These are phyloP conservation scores for Aplosporella prunicola DNA, from an alignment of 2,329 filamentous ascomycete species.

Conservation along the genomic window DNA sequence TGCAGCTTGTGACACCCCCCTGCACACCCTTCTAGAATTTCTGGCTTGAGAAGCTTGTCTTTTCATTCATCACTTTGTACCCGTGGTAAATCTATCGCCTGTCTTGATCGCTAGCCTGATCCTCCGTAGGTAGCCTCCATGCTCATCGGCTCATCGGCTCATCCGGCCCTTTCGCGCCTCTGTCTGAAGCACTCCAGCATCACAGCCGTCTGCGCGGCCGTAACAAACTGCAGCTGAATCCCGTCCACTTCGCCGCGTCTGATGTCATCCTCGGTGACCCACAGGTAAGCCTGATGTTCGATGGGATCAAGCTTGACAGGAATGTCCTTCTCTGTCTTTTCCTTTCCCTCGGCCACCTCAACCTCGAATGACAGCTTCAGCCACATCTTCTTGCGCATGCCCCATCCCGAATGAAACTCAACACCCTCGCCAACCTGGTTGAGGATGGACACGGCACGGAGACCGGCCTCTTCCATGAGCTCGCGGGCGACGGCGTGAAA, in stretches of 20 bases:
- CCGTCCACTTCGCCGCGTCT: conserved; percentile 20
- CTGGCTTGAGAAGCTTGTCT: background rate
- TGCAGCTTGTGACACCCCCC: no score
- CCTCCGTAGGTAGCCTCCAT: no score
- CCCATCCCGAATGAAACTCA: conserved; percentile 2
- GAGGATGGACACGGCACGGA: conserved; percentile 35
- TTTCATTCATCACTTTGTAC: background rate
- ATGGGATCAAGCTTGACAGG: conserved; percentile 26
- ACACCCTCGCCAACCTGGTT: conserved; percentile 30
- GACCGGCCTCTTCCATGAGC: conserved; percentile 43
- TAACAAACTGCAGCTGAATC: conserved; percentile 23
- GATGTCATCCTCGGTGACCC: conserved; percentile 33
- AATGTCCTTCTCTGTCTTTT: conserved; percentile 11
- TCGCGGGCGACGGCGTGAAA: conserved; percentile 42
- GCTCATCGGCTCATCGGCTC: background rate
- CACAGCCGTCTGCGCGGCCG: conserved; percentile 17
- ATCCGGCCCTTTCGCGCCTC: background rate
- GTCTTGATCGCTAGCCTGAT: no score
- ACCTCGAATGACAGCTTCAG: conserved; percentile 29
- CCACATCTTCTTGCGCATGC: conserved; percentile 18
- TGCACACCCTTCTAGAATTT: background rate
- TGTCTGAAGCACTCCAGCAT: conserved; percentile 26
- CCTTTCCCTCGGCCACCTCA: conserved; percentile 17
- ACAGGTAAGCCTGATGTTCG: conserved; percentile 34
- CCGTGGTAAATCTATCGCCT: no score